Conservation (phyloP, 2,329 filamentous ascomycete genomes). For the Ilyonectria mors-panacis region DNA sequence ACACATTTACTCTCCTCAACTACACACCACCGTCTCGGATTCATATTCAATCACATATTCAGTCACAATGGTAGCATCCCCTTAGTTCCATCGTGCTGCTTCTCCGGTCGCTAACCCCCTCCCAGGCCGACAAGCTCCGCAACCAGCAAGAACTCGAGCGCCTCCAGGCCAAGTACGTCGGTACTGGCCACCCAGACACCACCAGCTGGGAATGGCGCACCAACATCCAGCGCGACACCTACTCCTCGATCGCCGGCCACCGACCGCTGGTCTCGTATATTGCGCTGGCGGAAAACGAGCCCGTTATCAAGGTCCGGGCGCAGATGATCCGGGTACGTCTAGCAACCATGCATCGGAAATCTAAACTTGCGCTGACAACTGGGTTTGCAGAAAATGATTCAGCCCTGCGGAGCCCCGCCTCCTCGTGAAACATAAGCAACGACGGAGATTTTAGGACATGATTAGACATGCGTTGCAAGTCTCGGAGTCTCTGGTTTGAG, state of each 20-base stretch:
- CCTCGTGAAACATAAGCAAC: conserved; percentile 63
- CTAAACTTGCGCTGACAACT: background rate
- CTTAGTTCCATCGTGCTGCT: background rate
- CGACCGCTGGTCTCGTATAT: conserved; percentile 91
- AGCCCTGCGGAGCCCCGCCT: conserved; percentile 72
- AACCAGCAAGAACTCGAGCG: conserved; percentile 98
- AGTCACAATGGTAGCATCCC: conserved; percentile 45
- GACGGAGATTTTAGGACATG: conserved; percentile 2
- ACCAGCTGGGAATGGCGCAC: conserved; percentile 98
- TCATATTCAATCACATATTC: background rate
- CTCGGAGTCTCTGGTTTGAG: conserved; percentile 20
- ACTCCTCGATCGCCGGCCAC: conserved; percentile 90
- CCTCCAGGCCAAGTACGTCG: conserved; percentile 95
- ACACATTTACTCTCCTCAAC: background rate
- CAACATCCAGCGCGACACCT: conserved; percentile 95
- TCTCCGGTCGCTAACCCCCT: conserved; percentile 17
- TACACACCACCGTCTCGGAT: background rate
- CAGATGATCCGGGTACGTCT: conserved; percentile 80
- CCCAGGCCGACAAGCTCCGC: conserved; percentile 94
- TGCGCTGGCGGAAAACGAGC: conserved; percentile 89
- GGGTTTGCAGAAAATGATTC: conserved; percentile 74
- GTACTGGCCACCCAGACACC: conserved; percentile 96
- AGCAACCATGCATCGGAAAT: background rate
- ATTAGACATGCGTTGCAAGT: conserved; percentile 4
- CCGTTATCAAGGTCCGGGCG: conserved; percentile 83